Base-by-base conservation (phyloP, 148 eudicot genomes). In the Arctostaphylos glauca region DNA sequence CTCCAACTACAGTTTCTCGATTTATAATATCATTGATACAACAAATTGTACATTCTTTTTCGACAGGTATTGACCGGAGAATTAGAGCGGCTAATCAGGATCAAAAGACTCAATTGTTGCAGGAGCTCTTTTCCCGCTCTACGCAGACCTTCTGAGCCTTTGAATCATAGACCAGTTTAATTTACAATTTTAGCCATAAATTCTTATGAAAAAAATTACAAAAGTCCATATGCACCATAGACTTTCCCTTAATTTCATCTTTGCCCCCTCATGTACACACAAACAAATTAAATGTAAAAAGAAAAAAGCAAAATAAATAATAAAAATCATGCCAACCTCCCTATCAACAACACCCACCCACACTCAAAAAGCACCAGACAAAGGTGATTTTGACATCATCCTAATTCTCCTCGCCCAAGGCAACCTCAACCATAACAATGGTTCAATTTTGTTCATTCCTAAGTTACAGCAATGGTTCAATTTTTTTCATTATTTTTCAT, bases 271-370 rank as follows among this genome's bases (percentile, higher is more conserved):
- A 72, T 16, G 44, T 15, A 9, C 5, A 72, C 19, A 46, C 19
- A 72, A 43, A 46, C 18, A 72, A 43, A 43, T 46, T 7, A 6
- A 16, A 2, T 13, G 19, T 6, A 43, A 14, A 5, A 2, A 3
- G 21, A n/a, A 12, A 12, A 9, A 15, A 43, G 18, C 23, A 59
- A 59, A 14, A 16, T 72, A 9, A 14, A 31, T 12, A 13, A 23
- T 31, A 21, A 21, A 21, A 67, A 56, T 6, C 13, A 67, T 67
- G 43, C 10, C 10, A 71, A 43, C 18, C 25, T 9, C 10, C 25
- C 31, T 7, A 73, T 73, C 54, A 44, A 73, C 13, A 73, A 16
- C 75, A 19, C 76, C 76, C 76, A 44, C 76, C 76, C 75, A 44
- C 3, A 43, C 19, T 44, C 44, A 31, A 10, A 41, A 31, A 41